Conservation (phyloP, 768 basidiomycete species). For the Russula foetens region DNA sequence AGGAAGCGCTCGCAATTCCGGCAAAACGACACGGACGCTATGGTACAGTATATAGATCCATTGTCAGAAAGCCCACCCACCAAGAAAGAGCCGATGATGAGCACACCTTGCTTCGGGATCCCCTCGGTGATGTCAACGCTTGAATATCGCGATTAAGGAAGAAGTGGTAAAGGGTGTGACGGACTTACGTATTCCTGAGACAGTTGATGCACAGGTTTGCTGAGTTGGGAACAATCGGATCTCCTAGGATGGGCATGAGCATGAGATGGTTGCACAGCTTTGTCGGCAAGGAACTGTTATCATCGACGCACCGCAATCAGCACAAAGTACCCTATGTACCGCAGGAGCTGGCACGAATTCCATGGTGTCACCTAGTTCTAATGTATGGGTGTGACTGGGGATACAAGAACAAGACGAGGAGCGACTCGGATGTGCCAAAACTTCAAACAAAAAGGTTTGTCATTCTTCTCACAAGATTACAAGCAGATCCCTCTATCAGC, state of each 20-base stretch:
- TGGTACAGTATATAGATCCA: constrained; percentile 7
- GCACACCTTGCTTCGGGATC: constrained; percentile 87
- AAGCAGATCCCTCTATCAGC: background rate
- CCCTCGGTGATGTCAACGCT: constrained; percentile 97
- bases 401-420: background rate
- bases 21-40: constrained; percentile 88
- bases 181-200: constrained; percentile 71
- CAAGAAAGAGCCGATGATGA: constrained; percentile 17
- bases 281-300: background rate
- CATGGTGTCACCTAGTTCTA: constrained; percentile 36
- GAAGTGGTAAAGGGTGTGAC: background rate
- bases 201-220: constrained; percentile 89
- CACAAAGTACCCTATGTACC: constrained; percentile 78
- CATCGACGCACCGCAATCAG: constrained; percentile 64
- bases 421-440: too few species aligned
- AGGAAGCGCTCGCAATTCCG: constrained; percentile 95
- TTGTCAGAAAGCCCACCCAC: background rate
- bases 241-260: constrained; percentile 47
- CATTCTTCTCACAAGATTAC: background rate
- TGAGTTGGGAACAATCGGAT: constrained; percentile 83
- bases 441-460: constrained; percentile 4
- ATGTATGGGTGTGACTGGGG: background rate
- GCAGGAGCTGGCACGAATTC: constrained; percentile 71
- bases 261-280: constrained; percentile 1
- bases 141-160: background rate